phyloP scores from a whole-genome alignment of 257 asterid genomes.

The Nicotiana undulata region DNA sequence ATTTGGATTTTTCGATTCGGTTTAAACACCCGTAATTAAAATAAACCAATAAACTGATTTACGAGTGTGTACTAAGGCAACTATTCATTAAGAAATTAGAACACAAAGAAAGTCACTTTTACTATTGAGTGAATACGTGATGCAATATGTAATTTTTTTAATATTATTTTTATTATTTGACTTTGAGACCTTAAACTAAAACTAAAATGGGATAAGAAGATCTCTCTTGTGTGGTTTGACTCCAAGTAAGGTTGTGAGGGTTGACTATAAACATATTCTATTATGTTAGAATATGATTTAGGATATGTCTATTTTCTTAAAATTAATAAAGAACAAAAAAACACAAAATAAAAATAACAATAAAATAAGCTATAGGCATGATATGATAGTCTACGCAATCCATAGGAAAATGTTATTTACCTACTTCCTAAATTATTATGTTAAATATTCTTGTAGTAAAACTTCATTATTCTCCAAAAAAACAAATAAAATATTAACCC shows the following conservation, averaged over 20 bases:
- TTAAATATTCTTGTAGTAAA: neutral
- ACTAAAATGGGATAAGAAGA: neutral
- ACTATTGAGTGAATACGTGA: neutral
- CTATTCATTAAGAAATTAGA: too few relatives aligned
- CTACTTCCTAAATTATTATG: neutral
- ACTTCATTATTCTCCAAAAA: neutral
- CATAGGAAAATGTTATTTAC: neutral
- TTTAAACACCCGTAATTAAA: too few relatives aligned
- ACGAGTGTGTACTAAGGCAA: neutral
- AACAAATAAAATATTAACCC: neutral
- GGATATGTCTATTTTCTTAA: neutral
- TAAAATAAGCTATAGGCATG: neutral
- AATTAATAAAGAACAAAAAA: neutral
- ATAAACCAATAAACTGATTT: neutral
- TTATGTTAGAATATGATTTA: neutral
- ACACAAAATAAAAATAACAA: neutral
- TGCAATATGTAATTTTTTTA: neutral
- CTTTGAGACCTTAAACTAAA: neutral
- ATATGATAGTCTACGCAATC: neutral
- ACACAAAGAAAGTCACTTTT: neutral
- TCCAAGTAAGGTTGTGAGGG: neutral
- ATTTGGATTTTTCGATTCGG: too few relatives aligned
- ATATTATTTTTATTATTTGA: neutral
- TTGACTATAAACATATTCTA: neutral
- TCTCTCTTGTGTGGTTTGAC: neutral